phyloP scores from a whole-genome alignment of 257 asterid species.

The Fraxinus quadrangulata region DNA sequence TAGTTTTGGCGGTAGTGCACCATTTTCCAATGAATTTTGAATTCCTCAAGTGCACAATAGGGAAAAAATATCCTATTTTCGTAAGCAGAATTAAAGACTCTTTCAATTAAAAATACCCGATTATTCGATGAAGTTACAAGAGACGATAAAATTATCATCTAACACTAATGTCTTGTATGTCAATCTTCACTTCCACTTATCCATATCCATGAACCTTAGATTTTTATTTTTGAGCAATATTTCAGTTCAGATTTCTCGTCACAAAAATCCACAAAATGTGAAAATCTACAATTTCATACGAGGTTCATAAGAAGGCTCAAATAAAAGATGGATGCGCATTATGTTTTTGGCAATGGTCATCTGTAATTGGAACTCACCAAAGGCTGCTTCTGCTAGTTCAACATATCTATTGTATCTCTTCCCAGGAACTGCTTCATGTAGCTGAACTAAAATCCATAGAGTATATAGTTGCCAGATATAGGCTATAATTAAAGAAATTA shows the following conservation, averaged over 20 bases:
- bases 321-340: neutral
- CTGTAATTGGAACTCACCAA: conserved; percentile 51
- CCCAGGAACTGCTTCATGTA: conserved; percentile 99
- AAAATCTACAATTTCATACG: neutral
- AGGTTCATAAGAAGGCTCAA: neutral
- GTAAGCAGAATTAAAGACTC: neutral
- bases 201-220: neutral
- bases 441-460: conserved; percentile 92
- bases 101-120: too few relatives aligned
- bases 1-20: neutral
- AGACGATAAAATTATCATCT: too few relatives aligned
- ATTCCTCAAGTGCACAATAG: neutral
- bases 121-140: too few relatives aligned
- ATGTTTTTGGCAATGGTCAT: neutral
- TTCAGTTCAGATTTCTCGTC: neutral
- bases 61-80: too few relatives aligned
- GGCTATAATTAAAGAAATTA: conserved; percentile 76
- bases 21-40: too few relatives aligned
- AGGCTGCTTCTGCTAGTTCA: conserved; percentile 98
- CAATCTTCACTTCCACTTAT: neutral
- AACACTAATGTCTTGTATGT: neutral
- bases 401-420: conserved; percentile 96
- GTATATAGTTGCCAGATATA: conserved; percentile 95
- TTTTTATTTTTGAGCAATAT: too few relatives aligned
- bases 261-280: neutral